These are phyloP conservation scores for Amniculicola lignicola DNA, from an alignment of 495 filamentous ascomycete genomes.

Conservation along the genomic window DNA sequence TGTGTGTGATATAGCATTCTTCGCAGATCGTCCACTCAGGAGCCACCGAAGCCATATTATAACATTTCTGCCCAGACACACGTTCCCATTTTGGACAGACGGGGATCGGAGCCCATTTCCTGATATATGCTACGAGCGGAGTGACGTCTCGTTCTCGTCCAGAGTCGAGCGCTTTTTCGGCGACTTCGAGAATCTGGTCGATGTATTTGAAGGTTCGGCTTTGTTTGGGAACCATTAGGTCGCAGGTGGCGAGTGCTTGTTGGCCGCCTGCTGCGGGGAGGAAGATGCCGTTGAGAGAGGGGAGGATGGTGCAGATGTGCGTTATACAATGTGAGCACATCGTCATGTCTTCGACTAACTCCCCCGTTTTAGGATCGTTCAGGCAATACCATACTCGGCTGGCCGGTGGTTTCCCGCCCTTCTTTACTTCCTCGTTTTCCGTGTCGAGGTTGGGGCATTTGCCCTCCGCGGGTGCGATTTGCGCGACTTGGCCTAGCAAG, in stretches of 20 bases:
- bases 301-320: not conserved
- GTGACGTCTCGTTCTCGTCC: not conserved
- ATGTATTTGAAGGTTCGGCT: not conserved
- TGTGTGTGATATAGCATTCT: conserved; percentile 4
- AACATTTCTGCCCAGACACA: not conserved
- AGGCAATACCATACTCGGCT: conserved; percentile 1
- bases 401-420: not conserved
- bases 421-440: not conserved
- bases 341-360: not conserved
- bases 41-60: not conserved
- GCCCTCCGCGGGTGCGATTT: not conserved
- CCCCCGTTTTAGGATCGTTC: not conserved
- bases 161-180: not conserved
- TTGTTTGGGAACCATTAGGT: not conserved
- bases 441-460: conserved; percentile 2
- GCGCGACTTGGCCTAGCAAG: not conserved
- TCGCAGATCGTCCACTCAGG: conserved; percentile 4
- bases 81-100: not conserved
- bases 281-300: not conserved
- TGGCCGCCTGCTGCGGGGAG: not conserved
- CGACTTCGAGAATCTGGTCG: conserved; percentile 4
- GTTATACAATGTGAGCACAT: conserved; percentile 4
- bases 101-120: not conserved
- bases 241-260: conserved; percentile 1
- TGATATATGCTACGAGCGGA: not conserved